Conservation (phyloP, 2,329 filamentous ascomycete genomes). For the Ascochyta koolunga region DNA sequence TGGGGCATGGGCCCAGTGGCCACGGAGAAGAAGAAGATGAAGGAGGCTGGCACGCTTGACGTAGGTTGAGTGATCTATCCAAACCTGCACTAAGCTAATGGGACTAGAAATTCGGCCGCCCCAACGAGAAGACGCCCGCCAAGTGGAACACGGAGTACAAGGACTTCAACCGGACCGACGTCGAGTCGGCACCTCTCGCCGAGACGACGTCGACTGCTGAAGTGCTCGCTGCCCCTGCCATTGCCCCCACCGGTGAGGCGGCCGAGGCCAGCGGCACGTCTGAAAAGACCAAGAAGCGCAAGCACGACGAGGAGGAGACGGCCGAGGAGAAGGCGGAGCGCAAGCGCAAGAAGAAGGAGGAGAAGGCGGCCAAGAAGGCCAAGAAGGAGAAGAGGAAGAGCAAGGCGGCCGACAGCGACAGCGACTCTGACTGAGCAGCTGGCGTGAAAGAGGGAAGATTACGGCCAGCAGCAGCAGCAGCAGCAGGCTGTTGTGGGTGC, state of each 20-base stretch:
- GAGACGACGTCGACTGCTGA: conserved; percentile 43
- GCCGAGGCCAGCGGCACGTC: conserved; percentile 47
- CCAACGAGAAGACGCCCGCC: conserved; percentile 90
- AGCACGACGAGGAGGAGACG: conserved; percentile 55
- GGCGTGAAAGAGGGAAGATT: no score
- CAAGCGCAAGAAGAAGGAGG: conserved; percentile 76
- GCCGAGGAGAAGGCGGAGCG: conserved; percentile 56
- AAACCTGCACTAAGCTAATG: conserved; percentile 39
- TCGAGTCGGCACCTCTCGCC: conserved; percentile 33
- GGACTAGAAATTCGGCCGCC: conserved; percentile 79
- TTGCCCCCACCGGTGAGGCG: conserved; percentile 45
- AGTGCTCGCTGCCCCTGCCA: conserved; percentile 46
- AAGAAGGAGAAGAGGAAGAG: conserved; percentile 44
- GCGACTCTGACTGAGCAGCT: conserved; percentile 40
- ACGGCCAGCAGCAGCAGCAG: no score
- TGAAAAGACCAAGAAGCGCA: conserved; percentile 53
- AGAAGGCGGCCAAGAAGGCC: conserved; percentile 52
- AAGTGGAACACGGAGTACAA: conserved; percentile 94
- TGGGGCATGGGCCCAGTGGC: conserved; percentile 96
- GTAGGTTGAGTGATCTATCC: conserved; percentile 49
- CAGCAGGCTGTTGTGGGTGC: conserved; percentile 23
- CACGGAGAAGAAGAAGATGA: conserved; percentile 99
- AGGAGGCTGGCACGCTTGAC: conserved; percentile 96
- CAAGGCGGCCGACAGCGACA: conserved; percentile 34
- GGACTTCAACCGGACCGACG: conserved; percentile 63